These are phyloP conservation scores for Lachancea nothofagi DNA, from an alignment of 805 yeast genomes.

Conservation along the genomic window DNA sequence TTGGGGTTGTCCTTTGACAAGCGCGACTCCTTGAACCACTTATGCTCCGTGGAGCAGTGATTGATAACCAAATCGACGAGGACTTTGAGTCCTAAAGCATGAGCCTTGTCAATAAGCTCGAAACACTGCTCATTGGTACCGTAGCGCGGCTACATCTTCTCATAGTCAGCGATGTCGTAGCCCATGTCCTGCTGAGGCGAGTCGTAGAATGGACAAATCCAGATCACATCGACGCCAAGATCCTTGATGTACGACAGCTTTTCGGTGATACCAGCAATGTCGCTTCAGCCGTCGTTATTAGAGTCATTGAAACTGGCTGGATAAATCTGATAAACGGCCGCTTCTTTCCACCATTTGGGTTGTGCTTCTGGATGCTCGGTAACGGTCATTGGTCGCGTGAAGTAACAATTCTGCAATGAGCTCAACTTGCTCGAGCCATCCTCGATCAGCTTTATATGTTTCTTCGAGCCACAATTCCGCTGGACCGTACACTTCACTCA, in stretches of 20 bases:
- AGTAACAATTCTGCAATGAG: no score
- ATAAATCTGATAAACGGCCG: conserved; percentile 52
- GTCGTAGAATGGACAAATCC: conserved; percentile 55
- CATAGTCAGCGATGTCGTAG: conserved; percentile 51
- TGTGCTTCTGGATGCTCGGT: conserved; percentile 15
- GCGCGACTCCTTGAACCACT: conserved; percentile 53
- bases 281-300: conserved; percentile 56
- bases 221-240: conserved; percentile 47
- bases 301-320: conserved; percentile 58
- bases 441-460: no score
- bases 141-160: conserved; percentile 44
- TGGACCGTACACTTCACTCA: no score
- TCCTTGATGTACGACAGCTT: conserved; percentile 46
- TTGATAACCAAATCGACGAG: conserved; percentile 53
- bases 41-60: conserved; percentile 51
- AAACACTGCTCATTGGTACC: conserved; percentile 53
- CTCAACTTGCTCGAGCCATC: no score
- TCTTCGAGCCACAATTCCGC: no score
- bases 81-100: conserved; percentile 46
- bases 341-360: conserved; percentile 50
- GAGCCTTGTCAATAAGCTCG: conserved; percentile 41
- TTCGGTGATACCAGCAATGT: conserved; percentile 47
- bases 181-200: conserved; percentile 62
- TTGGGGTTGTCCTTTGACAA: conserved; percentile 47
- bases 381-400: no score